These are phyloP conservation scores for Cordyceps farinosa DNA, from an alignment of 2,329 filamentous ascomycete species.

Conservation along the genomic window DNA sequence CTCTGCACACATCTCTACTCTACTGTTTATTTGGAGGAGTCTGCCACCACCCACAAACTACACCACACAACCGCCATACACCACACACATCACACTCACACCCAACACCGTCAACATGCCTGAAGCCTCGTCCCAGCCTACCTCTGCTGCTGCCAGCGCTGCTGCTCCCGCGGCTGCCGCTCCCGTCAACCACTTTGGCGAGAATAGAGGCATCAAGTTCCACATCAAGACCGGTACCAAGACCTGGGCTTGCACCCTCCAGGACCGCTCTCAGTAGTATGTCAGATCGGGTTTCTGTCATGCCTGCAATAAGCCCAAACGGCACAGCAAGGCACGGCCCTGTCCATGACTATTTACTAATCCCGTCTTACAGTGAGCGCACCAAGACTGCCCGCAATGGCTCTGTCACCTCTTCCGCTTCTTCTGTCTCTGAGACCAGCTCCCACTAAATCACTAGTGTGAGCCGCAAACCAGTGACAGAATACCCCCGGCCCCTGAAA, in stretches of 20 bases:
- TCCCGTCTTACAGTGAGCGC: constrained; percentile 34
- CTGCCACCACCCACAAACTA: neutral
- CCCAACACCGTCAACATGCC: constrained; percentile 19
- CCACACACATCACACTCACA: neutral
- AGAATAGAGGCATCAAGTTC: constrained; percentile 43
- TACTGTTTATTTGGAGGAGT: constrained; percentile 4
- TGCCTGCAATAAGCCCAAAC: neutral
- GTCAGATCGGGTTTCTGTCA: constrained; percentile 21
- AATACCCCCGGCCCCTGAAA: neutral
- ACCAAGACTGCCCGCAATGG: constrained; percentile 35
- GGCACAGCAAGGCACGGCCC: neutral
- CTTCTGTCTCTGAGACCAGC: constrained; percentile 19
- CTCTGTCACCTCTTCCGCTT: constrained; percentile 31
- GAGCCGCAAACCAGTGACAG: neutral
- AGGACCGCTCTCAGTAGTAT: constrained; percentile 44
- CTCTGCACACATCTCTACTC: neutral
- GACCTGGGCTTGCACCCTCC: constrained; percentile 39
- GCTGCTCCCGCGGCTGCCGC: constrained; percentile 22
- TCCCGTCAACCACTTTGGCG: constrained; percentile 27
- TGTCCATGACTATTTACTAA: constrained; percentile 18
- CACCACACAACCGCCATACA: neutral
- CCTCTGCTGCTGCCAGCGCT: constrained; percentile 16
- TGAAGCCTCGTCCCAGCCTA: constrained; percentile 16
- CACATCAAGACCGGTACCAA: constrained; percentile 42
- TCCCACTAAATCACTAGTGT: neutral